Base-by-base conservation (phyloP, 1,284 basidiomycete species). In the Boletellus dicymbophilus region DNA sequence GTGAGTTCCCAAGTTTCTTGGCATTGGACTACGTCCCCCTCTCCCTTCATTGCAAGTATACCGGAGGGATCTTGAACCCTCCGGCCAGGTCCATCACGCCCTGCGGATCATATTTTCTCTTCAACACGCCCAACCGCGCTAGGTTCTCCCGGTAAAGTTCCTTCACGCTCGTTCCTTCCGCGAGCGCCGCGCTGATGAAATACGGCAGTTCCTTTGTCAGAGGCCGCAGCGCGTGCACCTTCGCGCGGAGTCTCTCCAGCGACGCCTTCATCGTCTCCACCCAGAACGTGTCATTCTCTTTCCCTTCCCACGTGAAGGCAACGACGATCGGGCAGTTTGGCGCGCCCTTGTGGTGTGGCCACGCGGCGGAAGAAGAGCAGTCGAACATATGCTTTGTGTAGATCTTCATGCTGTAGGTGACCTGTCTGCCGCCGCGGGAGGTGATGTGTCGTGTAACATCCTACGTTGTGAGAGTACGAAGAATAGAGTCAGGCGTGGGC, bases 251-350 rank as follows among this genome's bases (percentile, higher is more conserved):
- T 1, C 7, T 16, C n/a, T 26, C 13, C 39, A 63, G 23, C 2
- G 52, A 49, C 33, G 28, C 26, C 27, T 51, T 38, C 49, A 67
- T 54, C 13, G 27, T n/a, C 1, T 18, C 18, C 30, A 59, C n/a
- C 66, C 66, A 67, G 43, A 52, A 58, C 1, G 12, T n/a, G 45
- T 68, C 65, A 28, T 68, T 49, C 1, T 41, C 36, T 26, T 49
- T 25, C 28, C 52, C 53, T 28, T 58, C 45, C 65, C 65, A 67
- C 16, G 42, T 46, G 47, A 65, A 53, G 39, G 53, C 59, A 7
- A 54, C 51, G 25, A 61, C 44, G 30, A 66, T 49, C 9, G 58
- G 65, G 8, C 46, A 44, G 48, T 56, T 58, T 18, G 57, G 55
- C 11, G 52, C 12, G 26, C 34, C 46, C n/a, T 13, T 25, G 12